Evolutionary conservation across 2,329 filamentous ascomycete species (phyloP).

Genomic region (Amesomyces nigricolor): DNA sequence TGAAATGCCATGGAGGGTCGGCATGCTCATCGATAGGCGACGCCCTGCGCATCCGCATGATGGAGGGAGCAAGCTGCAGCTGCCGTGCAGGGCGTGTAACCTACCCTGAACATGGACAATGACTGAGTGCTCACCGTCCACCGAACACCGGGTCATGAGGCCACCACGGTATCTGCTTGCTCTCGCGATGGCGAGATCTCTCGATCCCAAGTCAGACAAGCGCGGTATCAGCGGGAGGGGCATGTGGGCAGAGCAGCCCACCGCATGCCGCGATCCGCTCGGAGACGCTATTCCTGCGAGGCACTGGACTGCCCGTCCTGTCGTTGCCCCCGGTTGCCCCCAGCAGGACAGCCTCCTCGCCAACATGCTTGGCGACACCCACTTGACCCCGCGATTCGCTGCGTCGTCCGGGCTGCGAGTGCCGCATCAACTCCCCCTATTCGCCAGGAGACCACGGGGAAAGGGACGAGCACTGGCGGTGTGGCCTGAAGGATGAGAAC

Average conservation of each 20-base stretch:
- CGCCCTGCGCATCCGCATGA: background rate
- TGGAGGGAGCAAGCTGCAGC: constrained; percentile 13
- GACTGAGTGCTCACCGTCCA: constrained; percentile 17
- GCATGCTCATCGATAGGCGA: constrained; percentile 10
- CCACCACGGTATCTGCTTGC: constrained; percentile 5
- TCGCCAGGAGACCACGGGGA: constrained; percentile 8
- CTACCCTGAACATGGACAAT: constrained; percentile 4
- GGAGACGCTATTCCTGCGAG: constrained; percentile 3
- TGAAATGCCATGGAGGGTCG: constrained; percentile 9
- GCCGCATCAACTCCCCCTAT: constrained; percentile 10
- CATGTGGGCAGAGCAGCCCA: constrained; percentile 7
- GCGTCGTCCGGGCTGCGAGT: constrained; percentile 4
- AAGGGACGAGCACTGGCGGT: constrained; percentile 13
- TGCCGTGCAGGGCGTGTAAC: constrained; percentile 16
- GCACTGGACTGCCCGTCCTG: background rate
- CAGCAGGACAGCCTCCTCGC: constrained; percentile 9
- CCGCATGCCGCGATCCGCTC: constrained; percentile 13
- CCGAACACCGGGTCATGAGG: constrained; percentile 21
- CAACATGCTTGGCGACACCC: constrained; percentile 17
- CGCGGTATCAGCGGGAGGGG: constrained; percentile 5
- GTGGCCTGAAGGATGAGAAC: constrained; percentile 1
- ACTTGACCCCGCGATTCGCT: constrained; percentile 21
- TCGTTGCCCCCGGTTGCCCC: background rate
- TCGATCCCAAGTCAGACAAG: constrained; percentile 10
- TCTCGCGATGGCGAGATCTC: constrained; percentile 15